Evolutionary conservation across 306 rosid genomes (phyloP).

Genomic region (Quercus berberidifolia): DNA sequence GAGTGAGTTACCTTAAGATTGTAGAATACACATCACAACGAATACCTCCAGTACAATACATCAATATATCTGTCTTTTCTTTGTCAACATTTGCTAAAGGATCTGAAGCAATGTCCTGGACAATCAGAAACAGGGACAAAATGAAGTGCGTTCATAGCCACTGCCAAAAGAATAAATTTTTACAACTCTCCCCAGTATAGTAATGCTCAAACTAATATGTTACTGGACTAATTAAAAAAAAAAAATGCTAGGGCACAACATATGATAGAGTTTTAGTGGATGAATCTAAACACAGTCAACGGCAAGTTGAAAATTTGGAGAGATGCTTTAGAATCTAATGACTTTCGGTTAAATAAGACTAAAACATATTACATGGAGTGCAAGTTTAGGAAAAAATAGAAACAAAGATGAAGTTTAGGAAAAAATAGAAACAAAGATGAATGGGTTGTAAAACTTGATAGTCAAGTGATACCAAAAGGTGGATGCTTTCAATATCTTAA

Average conservation of each 20-base stretch:
- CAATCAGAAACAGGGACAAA: slow-evolving; percentile 14
- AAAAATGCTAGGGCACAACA: not conserved
- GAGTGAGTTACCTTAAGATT: slow-evolving; percentile 58
- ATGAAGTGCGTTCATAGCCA: slow-evolving; percentile 22
- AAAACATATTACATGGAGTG: no score
- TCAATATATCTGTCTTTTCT: slow-evolving; percentile 62
- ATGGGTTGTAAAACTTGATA: no score
- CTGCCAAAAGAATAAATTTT: slow-evolving; percentile 16
- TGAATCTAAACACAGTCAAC: no score
- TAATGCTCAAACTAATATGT: not conserved
- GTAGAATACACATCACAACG: slow-evolving; percentile 89
- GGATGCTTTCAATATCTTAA: no score
- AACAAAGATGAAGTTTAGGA: no score
- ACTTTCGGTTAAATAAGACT: no score
- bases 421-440: no score
- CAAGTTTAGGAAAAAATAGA: no score
- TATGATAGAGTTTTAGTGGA: no score
- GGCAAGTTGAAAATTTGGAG: no score
- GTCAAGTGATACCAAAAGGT: no score
- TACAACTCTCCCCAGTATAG: not conserved
- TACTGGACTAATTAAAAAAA: not conserved
- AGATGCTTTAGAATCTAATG: no score
- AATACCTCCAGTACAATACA: slow-evolving; percentile 98
- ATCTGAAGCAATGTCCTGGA: slow-evolving; percentile 70
- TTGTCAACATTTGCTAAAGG: slow-evolving; percentile 72